Percentiles rank a stretch among this genome's conserved stretches.
Conservation (phyloP, 805 yeast genomes). For the Kodamaea sagamina region DNA sequence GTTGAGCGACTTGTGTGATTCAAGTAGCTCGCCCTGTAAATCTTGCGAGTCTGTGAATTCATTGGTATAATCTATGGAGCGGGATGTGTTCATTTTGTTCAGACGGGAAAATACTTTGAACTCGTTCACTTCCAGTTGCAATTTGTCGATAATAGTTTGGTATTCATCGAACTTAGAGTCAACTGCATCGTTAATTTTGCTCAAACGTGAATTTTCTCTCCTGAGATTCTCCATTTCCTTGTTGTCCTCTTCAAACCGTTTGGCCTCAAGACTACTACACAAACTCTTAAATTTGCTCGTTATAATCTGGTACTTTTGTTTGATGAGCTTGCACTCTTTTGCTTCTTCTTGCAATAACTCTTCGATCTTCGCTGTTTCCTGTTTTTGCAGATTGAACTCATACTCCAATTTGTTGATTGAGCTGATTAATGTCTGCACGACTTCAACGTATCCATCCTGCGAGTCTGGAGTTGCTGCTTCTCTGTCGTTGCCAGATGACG, state of each 20-base stretch:
- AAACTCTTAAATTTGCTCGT: constrained; percentile 21
- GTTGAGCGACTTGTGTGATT: constrained; percentile 1
- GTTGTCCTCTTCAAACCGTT: constrained; percentile 5
- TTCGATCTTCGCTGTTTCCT: constrained; percentile 23
- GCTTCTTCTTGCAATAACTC: constrained; percentile 24
- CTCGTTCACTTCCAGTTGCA: constrained; percentile 35
- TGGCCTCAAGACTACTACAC: constrained; percentile 11
- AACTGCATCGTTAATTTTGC: constrained; percentile 20
- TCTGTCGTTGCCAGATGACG: constrained; percentile 13
- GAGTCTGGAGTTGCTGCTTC: constrained; percentile 2
- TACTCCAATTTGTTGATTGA: constrained; percentile 25
- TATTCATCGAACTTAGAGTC: constrained; percentile 32
- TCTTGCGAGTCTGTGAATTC: constrained; percentile 2
- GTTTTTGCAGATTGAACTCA: constrained; percentile 24
- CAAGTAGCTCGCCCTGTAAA: constrained; percentile 2
- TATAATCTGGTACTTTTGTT: constrained; percentile 22
- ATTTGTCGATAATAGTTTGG: constrained; percentile 30
- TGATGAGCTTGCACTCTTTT: constrained; percentile 24
- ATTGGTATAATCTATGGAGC: neutral
- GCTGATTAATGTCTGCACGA: constrained; percentile 22
- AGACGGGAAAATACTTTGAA: constrained; percentile 21
- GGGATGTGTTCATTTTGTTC: constrained; percentile 6
- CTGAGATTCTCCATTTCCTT: constrained; percentile 14
- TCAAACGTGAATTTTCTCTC: constrained; percentile 23
- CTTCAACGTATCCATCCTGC: constrained; percentile 15